Base-by-base conservation (phyloP, 768 basidiomycete species). In the Amanita inopinata region DNA sequence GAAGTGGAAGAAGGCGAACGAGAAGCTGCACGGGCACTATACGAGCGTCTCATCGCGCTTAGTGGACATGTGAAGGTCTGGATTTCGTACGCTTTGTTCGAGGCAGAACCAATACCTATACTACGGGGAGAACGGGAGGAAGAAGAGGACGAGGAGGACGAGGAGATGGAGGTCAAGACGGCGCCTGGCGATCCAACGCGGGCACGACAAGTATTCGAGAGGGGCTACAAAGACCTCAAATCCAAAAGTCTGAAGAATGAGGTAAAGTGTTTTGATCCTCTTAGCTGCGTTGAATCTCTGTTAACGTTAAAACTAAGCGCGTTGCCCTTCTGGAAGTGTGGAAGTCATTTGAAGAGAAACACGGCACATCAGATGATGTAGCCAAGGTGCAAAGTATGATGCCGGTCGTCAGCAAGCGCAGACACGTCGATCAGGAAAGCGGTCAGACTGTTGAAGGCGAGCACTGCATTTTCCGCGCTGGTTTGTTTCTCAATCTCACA, bases 61-160 rank as follows among this genome's bases (percentile, higher is more conserved):
- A 94, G 90, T 49, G 88, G 88, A 3, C 93, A 98, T 57, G 85
- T 91, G 63, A 97, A 97, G 63, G 91, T 94, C 14, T 98, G 92
- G 91, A 88, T 96, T 43, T 81, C 91, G 40, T 98, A 83, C 60
- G 94, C 94, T 0, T 71, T 84, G 51, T 96, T 97, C 53, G 94
- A 98, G 61, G 83, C 79, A 4, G 83, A 83, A 52, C 66, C 77
- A 4, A 82, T 86, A 33, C 79, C 79, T 3, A 52, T 81, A 4
- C 73, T 75, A 7, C 66, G 82, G 15, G 77, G 73, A 3, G 64
- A 71, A 52, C 70, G 83, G 30, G 84, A 83, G 40, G 83, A 81
- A 9, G 82, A 83, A 5, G 84, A 84, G 9, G 80, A 81, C 14
- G 78, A 76, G 3, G 83, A 84, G 6, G 76, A 71, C 3, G 67